Percentiles rank a stretch among this genome's conserved stretches.
Conservation (phyloP, 345 rosid species). For the Lepidium sativum region DNA sequence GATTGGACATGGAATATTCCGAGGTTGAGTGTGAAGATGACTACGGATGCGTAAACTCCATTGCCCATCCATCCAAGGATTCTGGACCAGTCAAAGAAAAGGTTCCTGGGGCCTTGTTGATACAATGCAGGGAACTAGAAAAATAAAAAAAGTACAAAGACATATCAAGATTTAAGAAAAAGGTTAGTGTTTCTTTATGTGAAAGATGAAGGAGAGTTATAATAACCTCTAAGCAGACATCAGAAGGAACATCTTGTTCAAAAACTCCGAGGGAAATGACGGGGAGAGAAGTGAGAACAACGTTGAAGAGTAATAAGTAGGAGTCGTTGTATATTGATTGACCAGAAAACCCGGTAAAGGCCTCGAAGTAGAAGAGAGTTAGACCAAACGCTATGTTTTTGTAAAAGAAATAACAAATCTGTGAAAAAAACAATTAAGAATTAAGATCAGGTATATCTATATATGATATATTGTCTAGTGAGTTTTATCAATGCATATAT, state of each 20-base stretch:
- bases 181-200: neutral
- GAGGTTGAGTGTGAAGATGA: conserved; percentile 57
- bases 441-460: neutral
- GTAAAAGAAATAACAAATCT: conserved; percentile 70
- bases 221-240: conserved; percentile 69
- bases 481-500: neutral
- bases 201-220: neutral
- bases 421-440: conserved; percentile 18
- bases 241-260: conserved; percentile 73
- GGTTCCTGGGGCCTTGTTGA: conserved; percentile 61
- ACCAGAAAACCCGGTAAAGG: conserved; percentile 61
- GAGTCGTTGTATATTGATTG: conserved; percentile 59
- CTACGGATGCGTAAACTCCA: conserved; percentile 45
- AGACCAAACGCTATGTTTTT: conserved; percentile 77
- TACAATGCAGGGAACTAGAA: conserved; percentile 71
- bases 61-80: conserved; percentile 67
- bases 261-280: conserved; percentile 68
- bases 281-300: conserved; percentile 64
- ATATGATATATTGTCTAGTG: neutral
- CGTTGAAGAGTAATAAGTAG: conserved; percentile 66
- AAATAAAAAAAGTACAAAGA: neutral
- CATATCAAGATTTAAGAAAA: neutral
- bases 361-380: conserved; percentile 69
- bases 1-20: conserved; percentile 97
- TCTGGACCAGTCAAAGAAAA: conserved; percentile 60